Base-by-base conservation (phyloP, 1,139 yeast species). In the Suhomyces guaymorum region DNA sequence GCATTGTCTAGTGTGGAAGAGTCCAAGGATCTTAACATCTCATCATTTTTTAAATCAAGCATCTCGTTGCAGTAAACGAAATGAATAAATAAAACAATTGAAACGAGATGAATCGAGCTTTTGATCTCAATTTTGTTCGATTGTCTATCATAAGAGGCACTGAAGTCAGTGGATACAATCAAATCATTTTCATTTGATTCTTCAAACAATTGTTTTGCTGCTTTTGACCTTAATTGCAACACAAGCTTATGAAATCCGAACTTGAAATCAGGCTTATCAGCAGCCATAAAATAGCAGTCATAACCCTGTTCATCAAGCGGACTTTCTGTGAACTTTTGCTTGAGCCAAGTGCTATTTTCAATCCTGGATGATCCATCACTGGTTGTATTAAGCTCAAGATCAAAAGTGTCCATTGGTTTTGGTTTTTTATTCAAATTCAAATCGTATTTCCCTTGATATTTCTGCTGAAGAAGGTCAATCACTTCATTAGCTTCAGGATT, bases 241-340 rank as follows among this genome's bases (percentile, higher is more conserved):
- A 70, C 44, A 7, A 44, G 40, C 25, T 51, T 57, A 41, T 70
- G 75, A 19, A 63, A 44, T 0, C 65, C 64, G 24, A 70, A 51
- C 2, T 38, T 32, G 6, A 53, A 26, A 4, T 44, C 48, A 0
- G 61, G 54, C n/a, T 29, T 21, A 2, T 43, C 33, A 7, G 42
- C 43, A 25, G 65, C 43, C 3, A 40, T 42, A n/a, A 64, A 46
- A 18, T 26, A 37, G n/a, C 58, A 54, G 37, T 65, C 66, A 39
- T 51, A 57, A 7, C 49, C 46, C 7, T 38, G 29, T 11, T 27
- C 20, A 7, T 36, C 33, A 7, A 5, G 5, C n/a, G 15, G 15
- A 7, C n/a, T 11, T 3, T 22, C n/a, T 4, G 15, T 15, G 24
- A 22, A 37, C 13, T 20, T 37, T 12, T 7, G 25, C 24, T 23